Evolutionary conservation across 176 grass and related monocot genomes (phyloP).

Genomic region (Zea luxurians): DNA sequence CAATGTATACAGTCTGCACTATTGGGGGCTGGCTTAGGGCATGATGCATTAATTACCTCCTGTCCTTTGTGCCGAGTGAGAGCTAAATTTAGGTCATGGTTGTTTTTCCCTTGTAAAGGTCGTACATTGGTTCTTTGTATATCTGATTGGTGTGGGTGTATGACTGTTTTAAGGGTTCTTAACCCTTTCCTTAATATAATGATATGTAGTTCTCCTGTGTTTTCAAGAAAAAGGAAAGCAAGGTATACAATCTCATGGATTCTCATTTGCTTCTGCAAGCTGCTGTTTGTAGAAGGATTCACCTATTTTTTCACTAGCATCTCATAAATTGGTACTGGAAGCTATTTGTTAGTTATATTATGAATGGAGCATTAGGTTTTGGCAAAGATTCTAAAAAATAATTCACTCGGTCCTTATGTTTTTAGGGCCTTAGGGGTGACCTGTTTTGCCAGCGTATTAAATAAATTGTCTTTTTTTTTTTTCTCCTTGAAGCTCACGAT

Average conservation of each 20-base stretch:
- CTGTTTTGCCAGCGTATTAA: conserved; percentile 22
- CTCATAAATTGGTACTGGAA: neutral
- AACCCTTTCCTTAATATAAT: neutral
- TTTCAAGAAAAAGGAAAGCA: neutral
- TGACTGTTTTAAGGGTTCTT: neutral
- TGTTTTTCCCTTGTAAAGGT: neutral
- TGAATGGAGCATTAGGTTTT: neutral
- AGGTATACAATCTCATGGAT: neutral
- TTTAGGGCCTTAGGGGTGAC: neutral
- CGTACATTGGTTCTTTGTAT: neutral
- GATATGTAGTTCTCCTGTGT: neutral
- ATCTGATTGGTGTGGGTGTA: neutral
- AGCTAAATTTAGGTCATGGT: neutral
- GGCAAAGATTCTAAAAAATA: conserved; percentile 15
- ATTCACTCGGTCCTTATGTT: neutral
- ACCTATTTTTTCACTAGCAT: conserved; percentile 11
- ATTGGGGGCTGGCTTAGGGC: neutral
- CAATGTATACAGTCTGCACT: neutral
- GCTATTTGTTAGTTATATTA: neutral
- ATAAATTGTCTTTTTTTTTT: conserved; percentile 26
- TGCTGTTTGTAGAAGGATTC: conserved; percentile 13
- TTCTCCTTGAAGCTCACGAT: conserved; percentile 66
- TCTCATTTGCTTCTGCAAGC: conserved; percentile 22
- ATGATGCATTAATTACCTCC: neutral
- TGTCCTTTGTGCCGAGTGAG: neutral